These are phyloP conservation scores for Juncus effusus DNA, from an alignment of 176 grass and related monocot genomes.

Conservation along the genomic window DNA sequence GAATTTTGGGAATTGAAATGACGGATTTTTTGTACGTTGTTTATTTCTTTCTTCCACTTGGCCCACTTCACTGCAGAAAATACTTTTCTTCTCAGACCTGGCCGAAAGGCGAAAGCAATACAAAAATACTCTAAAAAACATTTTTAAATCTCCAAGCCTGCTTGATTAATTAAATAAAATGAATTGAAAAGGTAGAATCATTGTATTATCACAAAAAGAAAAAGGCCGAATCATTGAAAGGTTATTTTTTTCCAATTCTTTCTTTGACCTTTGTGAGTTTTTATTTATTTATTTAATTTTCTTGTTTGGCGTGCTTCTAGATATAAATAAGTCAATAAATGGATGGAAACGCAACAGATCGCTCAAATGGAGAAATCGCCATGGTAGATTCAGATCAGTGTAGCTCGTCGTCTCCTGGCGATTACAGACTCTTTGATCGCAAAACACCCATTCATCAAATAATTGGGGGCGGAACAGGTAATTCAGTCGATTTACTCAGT, in stretches of 20 bases:
- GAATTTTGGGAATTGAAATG: no score
- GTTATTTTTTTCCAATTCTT: slow-evolving; percentile 17
- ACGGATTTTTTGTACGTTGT: no score
- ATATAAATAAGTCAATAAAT: background rate
- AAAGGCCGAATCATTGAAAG: slow-evolving; percentile 5
- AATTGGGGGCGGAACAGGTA: slow-evolving; percentile 76
- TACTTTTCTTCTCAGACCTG: background rate
- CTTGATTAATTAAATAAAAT: slow-evolving; percentile 14
- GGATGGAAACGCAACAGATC: slow-evolving; percentile 27
- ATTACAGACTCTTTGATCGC: slow-evolving; percentile 39
- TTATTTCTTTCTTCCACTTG: slow-evolving; percentile 12
- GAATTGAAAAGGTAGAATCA: background rate
- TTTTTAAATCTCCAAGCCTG: background rate
- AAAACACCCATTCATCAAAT: slow-evolving; percentile 69
- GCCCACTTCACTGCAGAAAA: background rate
- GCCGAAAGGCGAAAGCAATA: no score
- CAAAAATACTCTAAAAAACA: background rate
- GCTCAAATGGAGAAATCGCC: slow-evolving; percentile 41
- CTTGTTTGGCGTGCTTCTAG: slow-evolving; percentile 19
- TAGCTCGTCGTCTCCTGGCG: slow-evolving; percentile 34
- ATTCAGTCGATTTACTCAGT: background rate
- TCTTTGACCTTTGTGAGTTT: slow-evolving; percentile 7
- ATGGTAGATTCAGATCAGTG: slow-evolving; percentile 45
- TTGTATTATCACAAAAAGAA: background rate
- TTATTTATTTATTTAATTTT: background rate